Percentiles rank a stretch among this genome's conserved stretches.
These are phyloP conservation scores for Vicia villosa DNA, from an alignment of 306 rosid genomes.

Conservation along the genomic window DNA sequence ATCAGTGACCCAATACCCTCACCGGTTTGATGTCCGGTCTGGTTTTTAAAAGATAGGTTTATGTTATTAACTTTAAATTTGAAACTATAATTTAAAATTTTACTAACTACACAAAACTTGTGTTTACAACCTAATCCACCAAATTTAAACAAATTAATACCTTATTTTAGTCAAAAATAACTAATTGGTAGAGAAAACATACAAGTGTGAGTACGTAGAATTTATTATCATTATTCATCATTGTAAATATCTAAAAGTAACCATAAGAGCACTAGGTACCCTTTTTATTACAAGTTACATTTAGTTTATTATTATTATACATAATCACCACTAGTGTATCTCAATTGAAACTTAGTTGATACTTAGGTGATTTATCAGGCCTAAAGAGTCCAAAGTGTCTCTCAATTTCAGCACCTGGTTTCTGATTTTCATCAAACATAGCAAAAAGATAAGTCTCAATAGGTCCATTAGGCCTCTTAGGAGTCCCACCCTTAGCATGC, in stretches of 20 bases:
- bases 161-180: too few species aligned
- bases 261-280: not conserved
- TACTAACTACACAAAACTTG: too few species aligned
- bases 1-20: too few species aligned
- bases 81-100: too few species aligned
- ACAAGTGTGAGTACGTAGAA: not conserved
- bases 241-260: not conserved
- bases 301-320: not conserved
- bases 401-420: constrained; percentile 34
- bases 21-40: too few species aligned
- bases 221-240: not conserved
- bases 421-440: constrained; percentile 56
- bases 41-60: too few species aligned
- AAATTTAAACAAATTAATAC: too few species aligned
- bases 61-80: too few species aligned
- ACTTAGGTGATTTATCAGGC: constrained; percentile 51
- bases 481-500: constrained; percentile 58
- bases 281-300: constrained; percentile 10
- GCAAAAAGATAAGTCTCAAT: constrained; percentile 55
- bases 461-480: constrained; percentile 49
- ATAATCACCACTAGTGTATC: too few species aligned
- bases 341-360: constrained; percentile 43
- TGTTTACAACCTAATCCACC: too few species aligned
- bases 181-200: not conserved
- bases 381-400: constrained; percentile 52